Base-by-base conservation (phyloP, 2,329 filamentous ascomycete species). In the Ceratocystiopsis sp. region DNA sequence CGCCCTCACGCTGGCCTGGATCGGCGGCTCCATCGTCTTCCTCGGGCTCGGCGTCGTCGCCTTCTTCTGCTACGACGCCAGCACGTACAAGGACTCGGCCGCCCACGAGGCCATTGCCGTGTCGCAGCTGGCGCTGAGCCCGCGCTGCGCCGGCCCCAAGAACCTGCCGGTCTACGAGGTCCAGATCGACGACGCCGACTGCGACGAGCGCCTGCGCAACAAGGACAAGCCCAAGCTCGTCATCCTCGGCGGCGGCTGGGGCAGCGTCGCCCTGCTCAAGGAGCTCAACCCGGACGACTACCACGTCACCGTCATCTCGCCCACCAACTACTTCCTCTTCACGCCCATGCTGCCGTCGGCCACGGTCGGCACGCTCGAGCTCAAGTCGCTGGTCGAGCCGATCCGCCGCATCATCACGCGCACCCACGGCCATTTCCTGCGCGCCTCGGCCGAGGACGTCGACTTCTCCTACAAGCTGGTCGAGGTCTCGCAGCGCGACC, bases 321-420 rank as follows among this genome's bases (percentile, higher is more conserved):
- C 91, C 0, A 82, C 82, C 34, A 96, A 96, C 55, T 94, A 96
- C 64, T 98, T 98, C 63, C 65, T 98, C 32, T 98, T 98, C 61
- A 98, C 91, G 2, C 91, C 91, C 1, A 96, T 98, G 87, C 69
- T 98, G 37, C 91, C 91, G 2, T 94, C 86, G 33, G 93, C 91
- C 9, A 98, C 93, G 0, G 91, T 98, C 7, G 93, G 93, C 13
- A 98, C 91, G 0, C 67, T 98, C 32, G 89, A 94, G 56, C 66
- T 96, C 54, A 73, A 89, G 50, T 94, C 86, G 41, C 67, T 98
- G 46, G 85, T 95, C 36, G 91, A 98, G 60, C 91, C 91, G 0
- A 84, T 98, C 48, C 76, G 91, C 48, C 75, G 84, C 40, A 91
- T 98, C 51, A 67, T 96, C 17, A 65, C 73, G 43, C 71, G 78